Percentiles rank a stretch among this genome's conserved stretches.
These are phyloP conservation scores for Areca catechu DNA, from an alignment of 176 grass and related monocot genomes.

Conservation along the genomic window DNA sequence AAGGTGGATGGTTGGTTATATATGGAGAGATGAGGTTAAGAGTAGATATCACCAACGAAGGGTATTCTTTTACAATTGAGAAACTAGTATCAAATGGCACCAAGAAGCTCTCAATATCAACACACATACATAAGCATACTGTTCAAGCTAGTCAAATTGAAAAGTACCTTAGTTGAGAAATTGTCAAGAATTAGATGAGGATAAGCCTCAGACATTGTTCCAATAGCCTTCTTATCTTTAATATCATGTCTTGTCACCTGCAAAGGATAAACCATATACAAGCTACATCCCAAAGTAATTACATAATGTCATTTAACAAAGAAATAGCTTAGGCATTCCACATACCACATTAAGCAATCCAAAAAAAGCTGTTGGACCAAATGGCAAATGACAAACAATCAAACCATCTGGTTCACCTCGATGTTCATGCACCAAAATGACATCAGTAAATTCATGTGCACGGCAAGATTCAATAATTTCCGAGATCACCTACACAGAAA, in stretches of 20 bases:
- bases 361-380: slow-evolving; percentile 86
- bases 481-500: slow-evolving; percentile 51
- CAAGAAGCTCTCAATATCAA: too few species aligned
- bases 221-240: slow-evolving; percentile 80
- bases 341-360: slow-evolving; percentile 91
- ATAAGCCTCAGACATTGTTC: slow-evolving; percentile 94
- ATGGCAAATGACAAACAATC: slow-evolving; percentile 76
- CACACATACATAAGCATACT: too few species aligned
- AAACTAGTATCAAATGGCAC: too few species aligned
- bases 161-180: slow-evolving; percentile 52
- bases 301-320: background rate
- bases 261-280: background rate
- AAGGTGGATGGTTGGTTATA: too few species aligned
- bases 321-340: slow-evolving; percentile 8
- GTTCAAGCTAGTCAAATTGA: background rate
- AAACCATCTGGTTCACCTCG: slow-evolving; percentile 87
- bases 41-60: too few species aligned
- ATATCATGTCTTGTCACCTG: slow-evolving; percentile 89
- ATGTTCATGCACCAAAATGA: slow-evolving; percentile 87
- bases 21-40: too few species aligned
- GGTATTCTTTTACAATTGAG: too few species aligned
- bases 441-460: slow-evolving; percentile 79
- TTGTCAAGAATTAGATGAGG: slow-evolving; percentile 86
- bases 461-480: slow-evolving; percentile 80
- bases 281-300: slow-evolving; percentile 4